These are phyloP conservation scores for Dryadomyces sulphureus DNA, from an alignment of 2,329 filamentous ascomycete genomes.

Conservation along the genomic window DNA sequence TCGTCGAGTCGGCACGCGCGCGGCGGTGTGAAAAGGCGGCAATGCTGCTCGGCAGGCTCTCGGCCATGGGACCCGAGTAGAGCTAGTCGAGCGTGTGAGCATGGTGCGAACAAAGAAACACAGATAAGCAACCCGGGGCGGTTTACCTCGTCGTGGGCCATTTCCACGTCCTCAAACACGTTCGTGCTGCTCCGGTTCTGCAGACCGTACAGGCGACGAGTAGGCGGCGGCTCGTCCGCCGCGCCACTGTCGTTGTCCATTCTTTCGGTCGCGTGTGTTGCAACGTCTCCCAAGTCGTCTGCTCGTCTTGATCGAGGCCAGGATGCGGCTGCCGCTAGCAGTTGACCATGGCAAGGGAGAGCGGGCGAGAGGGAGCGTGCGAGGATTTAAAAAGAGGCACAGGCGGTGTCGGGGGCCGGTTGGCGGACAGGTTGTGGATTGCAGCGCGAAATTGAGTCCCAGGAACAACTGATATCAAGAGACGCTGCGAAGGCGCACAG, in stretches of 20 bases:
- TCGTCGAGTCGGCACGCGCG: constrained; percentile 63
- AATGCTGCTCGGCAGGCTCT: constrained; percentile 87
- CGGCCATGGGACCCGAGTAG: constrained; percentile 83
- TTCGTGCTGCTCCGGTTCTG: constrained; percentile 60
- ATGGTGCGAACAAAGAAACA: no score
- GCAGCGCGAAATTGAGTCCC: no score
- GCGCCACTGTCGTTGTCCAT: not conserved
- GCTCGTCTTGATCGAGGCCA: not conserved
- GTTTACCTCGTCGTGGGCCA: constrained; percentile 83
- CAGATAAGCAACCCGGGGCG: not conserved
- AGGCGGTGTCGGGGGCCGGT: not conserved
- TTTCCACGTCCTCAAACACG: constrained; percentile 91
- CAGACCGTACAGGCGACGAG: constrained; percentile 36
- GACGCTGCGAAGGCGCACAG: not conserved
- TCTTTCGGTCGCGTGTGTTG: not conserved
- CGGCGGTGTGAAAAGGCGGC: constrained; percentile 85
- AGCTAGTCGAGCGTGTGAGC: constrained; percentile 33
- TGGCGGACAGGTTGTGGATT: not conserved
- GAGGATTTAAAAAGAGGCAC: not conserved
- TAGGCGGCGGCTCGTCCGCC: not conserved
- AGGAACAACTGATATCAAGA: no score
- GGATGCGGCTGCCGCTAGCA: not conserved
- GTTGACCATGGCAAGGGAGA: not conserved
- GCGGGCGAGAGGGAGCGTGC: not conserved
- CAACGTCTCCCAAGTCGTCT: no score